Evolutionary conservation across 495 filamentous ascomycete genomes (phyloP).

Genomic region (Clavariopsis aquatica): DNA sequence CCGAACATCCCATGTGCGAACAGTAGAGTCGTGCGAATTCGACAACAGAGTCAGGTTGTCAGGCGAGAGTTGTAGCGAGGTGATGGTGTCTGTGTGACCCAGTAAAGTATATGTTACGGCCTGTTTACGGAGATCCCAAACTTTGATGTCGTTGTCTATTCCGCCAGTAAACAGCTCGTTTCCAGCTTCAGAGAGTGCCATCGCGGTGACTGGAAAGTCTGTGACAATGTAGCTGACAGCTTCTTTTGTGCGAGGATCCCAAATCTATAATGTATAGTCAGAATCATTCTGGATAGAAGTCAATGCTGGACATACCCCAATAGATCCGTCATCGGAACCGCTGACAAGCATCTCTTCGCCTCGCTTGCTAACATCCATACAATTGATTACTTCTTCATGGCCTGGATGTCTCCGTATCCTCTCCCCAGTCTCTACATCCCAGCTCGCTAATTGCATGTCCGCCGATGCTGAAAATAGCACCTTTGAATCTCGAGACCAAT

Average conservation of each 20-base stretch:
- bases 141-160: constrained; percentile 96
- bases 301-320: constrained; percentile 56
- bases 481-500: constrained; percentile 93
- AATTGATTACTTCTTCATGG: constrained; percentile 92
- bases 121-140: constrained; percentile 95
- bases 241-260: constrained; percentile 92
- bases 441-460: constrained; percentile 88
- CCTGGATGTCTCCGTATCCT: constrained; percentile 89
- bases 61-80: constrained; percentile 84
- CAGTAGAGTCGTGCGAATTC: constrained; percentile 90
- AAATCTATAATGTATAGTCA: constrained; percentile 56
- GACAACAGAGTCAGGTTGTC: constrained; percentile 89
- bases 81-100: constrained; percentile 90
- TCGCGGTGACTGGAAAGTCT: constrained; percentile 88
- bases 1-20: constrained; percentile 92
- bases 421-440: constrained; percentile 85
- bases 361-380: constrained; percentile 79
- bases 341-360: constrained; percentile 88
- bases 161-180: constrained; percentile 95
- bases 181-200: constrained; percentile 86
- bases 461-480: constrained; percentile 92
- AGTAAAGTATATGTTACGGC: constrained; percentile 80
- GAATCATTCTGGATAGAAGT: neutral
- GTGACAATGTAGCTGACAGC: constrained; percentile 86
- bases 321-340: constrained; percentile 88